phyloP scores from a whole-genome alignment of 2,329 filamentous ascomycete genomes.

The Colletotrichum horii region DNA sequence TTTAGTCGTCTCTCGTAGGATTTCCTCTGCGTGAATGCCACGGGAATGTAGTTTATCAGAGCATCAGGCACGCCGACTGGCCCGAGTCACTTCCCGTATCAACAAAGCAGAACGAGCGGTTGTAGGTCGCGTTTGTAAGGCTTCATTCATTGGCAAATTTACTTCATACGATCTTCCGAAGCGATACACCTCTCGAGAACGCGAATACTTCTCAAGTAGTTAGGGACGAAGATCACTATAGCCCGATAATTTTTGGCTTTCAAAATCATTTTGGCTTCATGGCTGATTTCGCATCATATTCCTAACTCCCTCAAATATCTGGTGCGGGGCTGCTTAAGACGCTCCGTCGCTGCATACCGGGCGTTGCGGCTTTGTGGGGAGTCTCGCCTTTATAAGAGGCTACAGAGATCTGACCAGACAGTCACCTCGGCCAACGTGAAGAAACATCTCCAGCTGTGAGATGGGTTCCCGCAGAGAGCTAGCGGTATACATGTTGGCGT shows the following conservation, averaged over 20 bases:
- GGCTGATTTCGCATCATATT: neutral
- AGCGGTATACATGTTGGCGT: neutral
- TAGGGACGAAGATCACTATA: neutral
- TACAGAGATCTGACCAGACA: neutral
- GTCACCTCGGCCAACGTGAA: neutral
- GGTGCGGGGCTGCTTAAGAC: too few species aligned
- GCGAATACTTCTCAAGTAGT: neutral
- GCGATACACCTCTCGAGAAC: neutral
- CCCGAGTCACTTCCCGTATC: too few species aligned
- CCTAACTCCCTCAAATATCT: neutral
- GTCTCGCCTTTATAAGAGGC: neutral
- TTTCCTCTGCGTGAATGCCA: too few species aligned
- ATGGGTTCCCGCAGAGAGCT: neutral
- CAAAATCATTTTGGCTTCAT: neutral
- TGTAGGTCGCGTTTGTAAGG: fast-evolving
- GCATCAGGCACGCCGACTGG: too few species aligned
- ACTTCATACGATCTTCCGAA: neutral
- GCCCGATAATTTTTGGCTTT: neutral
- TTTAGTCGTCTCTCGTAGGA: too few species aligned
- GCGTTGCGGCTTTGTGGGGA: neutral
- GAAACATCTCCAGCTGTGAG: neutral
- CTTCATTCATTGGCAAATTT: neutral
- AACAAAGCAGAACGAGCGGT: neutral
- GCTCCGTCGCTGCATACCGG: neutral
- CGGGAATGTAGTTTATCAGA: too few species aligned